Conservation (phyloP, 1,139 yeast genomes). For the Protomyces inundatus region DNA sequence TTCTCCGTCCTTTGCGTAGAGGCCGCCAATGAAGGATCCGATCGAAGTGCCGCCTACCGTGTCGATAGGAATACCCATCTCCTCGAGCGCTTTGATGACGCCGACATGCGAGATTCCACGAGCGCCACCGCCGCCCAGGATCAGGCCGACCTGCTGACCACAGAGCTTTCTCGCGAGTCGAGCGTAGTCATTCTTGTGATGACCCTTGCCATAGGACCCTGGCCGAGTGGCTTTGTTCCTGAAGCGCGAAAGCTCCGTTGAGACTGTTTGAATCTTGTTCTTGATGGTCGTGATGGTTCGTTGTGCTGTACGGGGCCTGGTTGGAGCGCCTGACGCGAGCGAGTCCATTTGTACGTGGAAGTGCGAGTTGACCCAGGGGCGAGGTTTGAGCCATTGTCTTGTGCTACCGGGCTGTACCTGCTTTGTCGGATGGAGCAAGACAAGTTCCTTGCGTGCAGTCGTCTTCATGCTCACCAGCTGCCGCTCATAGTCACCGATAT, state of each 20-base stretch:
- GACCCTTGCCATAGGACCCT: constrained; percentile 44
- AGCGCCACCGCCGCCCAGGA: constrained; percentile 97
- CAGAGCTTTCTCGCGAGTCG: constrained; percentile 83
- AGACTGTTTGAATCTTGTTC: constrained; percentile 39
- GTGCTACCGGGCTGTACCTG: constrained; percentile 82
- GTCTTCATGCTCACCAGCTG: constrained; percentile 69
- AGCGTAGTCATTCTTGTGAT: constrained; percentile 81
- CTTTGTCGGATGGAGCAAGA: constrained; percentile 76
- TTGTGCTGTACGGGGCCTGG: constrained; percentile 23
- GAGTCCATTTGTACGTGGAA: constrained; percentile 64
- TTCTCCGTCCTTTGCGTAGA: constrained; percentile 88
- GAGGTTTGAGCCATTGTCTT: constrained; percentile 70
- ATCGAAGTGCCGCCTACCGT: constrained; percentile 94
- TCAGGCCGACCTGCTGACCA: constrained; percentile 89
- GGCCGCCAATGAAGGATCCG: constrained; percentile 92
- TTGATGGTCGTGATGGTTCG: constrained; percentile 30
- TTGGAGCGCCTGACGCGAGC: background rate
- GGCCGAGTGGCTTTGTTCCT: constrained; percentile 33
- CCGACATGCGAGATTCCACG: constrained; percentile 92
- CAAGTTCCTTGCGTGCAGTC: constrained; percentile 81
- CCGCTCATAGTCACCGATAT: constrained; percentile 80
- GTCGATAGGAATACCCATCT: constrained; percentile 88
- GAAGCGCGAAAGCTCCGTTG: constrained; percentile 39
- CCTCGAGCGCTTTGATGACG: constrained; percentile 86
- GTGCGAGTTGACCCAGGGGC: constrained; percentile 89